These are phyloP conservation scores for Murraya paniculata DNA, from an alignment of 345 rosid genomes.

Conservation along the genomic window DNA sequence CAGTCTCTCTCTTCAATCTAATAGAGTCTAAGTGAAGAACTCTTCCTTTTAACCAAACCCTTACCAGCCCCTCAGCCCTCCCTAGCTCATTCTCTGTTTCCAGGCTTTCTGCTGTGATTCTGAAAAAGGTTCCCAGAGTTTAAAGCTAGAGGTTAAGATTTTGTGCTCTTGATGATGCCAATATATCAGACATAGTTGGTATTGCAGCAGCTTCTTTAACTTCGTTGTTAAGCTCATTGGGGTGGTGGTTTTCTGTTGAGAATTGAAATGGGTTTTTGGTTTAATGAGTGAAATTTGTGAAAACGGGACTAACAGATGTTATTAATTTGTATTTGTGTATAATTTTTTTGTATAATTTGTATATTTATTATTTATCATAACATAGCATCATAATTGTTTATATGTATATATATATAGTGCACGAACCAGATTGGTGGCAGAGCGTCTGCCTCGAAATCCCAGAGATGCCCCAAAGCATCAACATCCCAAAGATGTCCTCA, in stretches of 20 bases:
- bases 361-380: too few relatives aligned
- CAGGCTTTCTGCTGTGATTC: slow-evolving; percentile 66
- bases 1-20: slow-evolving; percentile 61
- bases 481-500: too few relatives aligned
- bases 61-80: slow-evolving; percentile 61
- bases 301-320: not conserved
- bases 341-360: too few relatives aligned
- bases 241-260: not conserved
- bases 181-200: slow-evolving; percentile 71
- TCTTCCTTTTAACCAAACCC: slow-evolving; percentile 79
- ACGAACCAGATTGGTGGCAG: too few relatives aligned
- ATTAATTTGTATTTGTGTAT: too few relatives aligned
- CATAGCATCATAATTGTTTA: too few relatives aligned
- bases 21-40: slow-evolving; percentile 83
- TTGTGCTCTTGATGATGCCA: slow-evolving; percentile 64
- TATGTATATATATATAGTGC: too few relatives aligned
- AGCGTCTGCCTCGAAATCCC: too few relatives aligned
- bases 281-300: not conserved
- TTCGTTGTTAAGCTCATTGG: not conserved
- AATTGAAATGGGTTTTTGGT: slow-evolving; percentile 16
- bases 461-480: too few relatives aligned
- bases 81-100: slow-evolving; percentile 64
- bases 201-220: slow-evolving; percentile 5
- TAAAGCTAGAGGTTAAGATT: slow-evolving; percentile 68
- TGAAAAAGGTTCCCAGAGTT: slow-evolving; percentile 75